Evolutionary conservation across 2,329 filamentous ascomycete genomes (phyloP), one percentile per base, ranked within the genome.

Genomic region (Nannizzia gypsea): DNA sequence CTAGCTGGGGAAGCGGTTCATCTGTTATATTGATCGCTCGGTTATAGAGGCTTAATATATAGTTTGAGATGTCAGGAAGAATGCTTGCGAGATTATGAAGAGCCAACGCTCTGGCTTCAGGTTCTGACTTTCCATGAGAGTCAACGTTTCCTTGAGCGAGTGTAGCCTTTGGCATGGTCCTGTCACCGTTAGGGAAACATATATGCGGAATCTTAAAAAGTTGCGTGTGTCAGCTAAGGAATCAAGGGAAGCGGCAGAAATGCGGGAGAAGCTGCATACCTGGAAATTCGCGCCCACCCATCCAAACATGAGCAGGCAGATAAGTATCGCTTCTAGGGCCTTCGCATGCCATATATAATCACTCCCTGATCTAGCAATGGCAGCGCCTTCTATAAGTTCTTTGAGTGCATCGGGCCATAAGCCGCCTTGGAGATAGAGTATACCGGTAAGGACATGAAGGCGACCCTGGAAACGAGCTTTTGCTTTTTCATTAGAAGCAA

Each of bases 321-420:
- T 80, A 54, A 93, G 77, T 62, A 95, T 89, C 28, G 91, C 84
- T 70, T 99, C 95, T 20, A 99, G 78, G 0, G 90, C 91, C 73
- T 97, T 97, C 17, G 89, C 93, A 74, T 96, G 90, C 92, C 93
- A 99, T n/a, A 97, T 72, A 72, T 96, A 89, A 73, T 99, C 93
- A 67, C 90, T 91, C 61, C 88, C 82, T 40, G 84, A 85, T 66
- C 89, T 87, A 15, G 90, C 87, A 66, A 86, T 83, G 8, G 82
- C 82, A 1, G 88, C 90, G 59, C 87, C 89, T 62, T 96, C 92
- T 8, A 84, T 79, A 22, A 96, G 81, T 69, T 95, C 89, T 70
- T 84, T 87, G 52, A 97, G 73, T 6, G 92, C 91, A 74, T 97
- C 91, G 55, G 80, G 83, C 90, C 93, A 96, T 63, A 90, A 84